Percentiles rank a stretch among this genome's conserved stretches.
Evolutionary conservation across 257 asterid species (phyloP).

Genomic region (Striga asiatica): DNA sequence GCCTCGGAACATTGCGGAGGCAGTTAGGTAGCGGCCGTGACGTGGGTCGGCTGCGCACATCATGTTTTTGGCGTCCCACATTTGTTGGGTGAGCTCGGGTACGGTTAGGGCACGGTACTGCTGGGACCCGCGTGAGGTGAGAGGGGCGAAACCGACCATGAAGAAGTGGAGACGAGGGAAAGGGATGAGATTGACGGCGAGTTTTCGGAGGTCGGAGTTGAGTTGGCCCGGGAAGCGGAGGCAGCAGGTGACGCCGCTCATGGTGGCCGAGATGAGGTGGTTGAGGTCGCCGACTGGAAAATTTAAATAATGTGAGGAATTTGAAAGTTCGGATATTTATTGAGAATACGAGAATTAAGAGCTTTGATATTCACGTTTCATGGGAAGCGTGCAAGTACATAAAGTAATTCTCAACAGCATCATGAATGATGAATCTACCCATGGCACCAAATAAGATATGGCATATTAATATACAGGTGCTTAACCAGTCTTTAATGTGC

Average conservation of each 20-base stretch:
- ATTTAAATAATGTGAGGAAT: neutral
- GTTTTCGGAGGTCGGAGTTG: slow-evolving; percentile 77
- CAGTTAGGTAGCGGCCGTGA: slow-evolving; percentile 82
- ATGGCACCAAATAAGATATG: neutral
- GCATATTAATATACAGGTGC: neutral
- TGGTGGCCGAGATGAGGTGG: slow-evolving; percentile 81
- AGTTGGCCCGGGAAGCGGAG: slow-evolving; percentile 86
- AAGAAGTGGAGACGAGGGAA: slow-evolving; percentile 82
- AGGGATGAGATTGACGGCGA: slow-evolving; percentile 83
- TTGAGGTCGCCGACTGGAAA: slow-evolving; percentile 74
- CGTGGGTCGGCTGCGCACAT: slow-evolving; percentile 94
- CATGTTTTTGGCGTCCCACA: slow-evolving; percentile 96
- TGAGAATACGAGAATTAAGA: too few relatives aligned
- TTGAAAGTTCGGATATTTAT: too few relatives aligned
- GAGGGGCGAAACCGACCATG: slow-evolving; percentile 89
- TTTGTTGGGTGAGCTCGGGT: slow-evolving; percentile 82
- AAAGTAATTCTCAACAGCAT: neutral
- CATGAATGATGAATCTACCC: too few relatives aligned
- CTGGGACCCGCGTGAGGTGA: slow-evolving; percentile 87
- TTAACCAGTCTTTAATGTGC: neutral
- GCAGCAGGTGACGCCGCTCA: slow-evolving; percentile 94
- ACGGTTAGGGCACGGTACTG: slow-evolving; percentile 83
- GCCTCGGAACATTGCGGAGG: slow-evolving; percentile 91
- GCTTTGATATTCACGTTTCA: neutral
- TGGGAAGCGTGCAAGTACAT: neutral